Evolutionary conservation across 352 stramenopile genomes (phyloP), one percentile per base, ranked within the genome.

Genomic region (Hyaloperonospora arabidopsidis): DNA sequence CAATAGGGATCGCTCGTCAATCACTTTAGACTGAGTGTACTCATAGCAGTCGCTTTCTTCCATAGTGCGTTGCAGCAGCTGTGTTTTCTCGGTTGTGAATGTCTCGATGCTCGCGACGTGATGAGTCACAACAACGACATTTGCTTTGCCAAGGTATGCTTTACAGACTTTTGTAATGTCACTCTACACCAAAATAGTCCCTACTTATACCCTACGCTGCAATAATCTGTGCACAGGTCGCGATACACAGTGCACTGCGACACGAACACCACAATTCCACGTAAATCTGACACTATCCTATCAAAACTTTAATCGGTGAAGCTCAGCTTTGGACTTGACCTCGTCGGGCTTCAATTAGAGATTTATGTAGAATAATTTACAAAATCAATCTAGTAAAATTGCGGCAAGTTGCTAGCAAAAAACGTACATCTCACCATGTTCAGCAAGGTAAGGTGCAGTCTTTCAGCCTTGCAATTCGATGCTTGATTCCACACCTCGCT

Each of bases 381-480:
- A 0, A 63, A 58, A 19, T 72, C 48, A 0, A 57, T 52, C 59
- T 60, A 73, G 45, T 66, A 67, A 2, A 12, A 36, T 0, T 73
- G 46, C 5, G 54, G 41, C 0, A 73, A 21, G 0, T 47, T 45
- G 22, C 54, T 61, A 0, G 36, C 51, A n/a, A 22, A 73, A 70
- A 12, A 10, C 51, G 66, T 68, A 28, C 12, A 18, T 2, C 36
- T 10, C 15, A 7, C 15, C 36, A n/a, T 43, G 14, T 43, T 43
- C 7, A 19, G 14, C 15, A 43, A 10, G 53, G 25, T 32, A 32
- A 4, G 25, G 8, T 32, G 25, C 25, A 32, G 4, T 32, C 25
- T n/a, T 8, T 32, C 25, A 10, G 25, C 25, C 25, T 32, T 32
- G 4, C 25, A 4, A 8, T 32, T 32, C n/a, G 25, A 32, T 8